These are phyloP conservation scores for Akanthomyces dipterigenus DNA, from an alignment of 2,329 filamentous ascomycete genomes.

Conservation along the genomic window DNA sequence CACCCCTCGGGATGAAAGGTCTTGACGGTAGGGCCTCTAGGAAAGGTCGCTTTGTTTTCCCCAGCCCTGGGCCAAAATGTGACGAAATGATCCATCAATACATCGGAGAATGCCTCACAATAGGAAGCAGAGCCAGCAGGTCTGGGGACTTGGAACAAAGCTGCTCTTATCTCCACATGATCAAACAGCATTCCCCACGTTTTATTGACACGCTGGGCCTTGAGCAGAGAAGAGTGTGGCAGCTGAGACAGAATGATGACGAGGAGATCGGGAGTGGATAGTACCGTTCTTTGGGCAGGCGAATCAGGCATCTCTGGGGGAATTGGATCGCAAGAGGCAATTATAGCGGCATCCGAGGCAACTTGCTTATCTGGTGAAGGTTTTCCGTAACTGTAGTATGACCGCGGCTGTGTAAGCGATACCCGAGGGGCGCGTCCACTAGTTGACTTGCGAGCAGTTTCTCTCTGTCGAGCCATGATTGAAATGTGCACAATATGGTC, in stretches of 20 bases:
- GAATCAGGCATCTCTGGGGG: neutral
- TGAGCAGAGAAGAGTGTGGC: neutral
- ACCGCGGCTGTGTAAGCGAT: neutral
- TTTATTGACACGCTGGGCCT: neutral
- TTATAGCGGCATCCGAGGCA: neutral
- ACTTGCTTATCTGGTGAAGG: neutral
- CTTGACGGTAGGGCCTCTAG: too few species aligned
- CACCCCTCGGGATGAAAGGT: too few species aligned
- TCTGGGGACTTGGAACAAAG: neutral
- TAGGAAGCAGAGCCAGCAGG: neutral
- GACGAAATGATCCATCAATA: neutral
- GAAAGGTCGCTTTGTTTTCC: neutral
- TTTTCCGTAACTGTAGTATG: neutral
- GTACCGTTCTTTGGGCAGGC: neutral
- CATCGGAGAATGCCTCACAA: neutral
- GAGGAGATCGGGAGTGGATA: neutral
- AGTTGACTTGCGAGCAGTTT: neutral
- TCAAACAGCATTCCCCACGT: neutral
- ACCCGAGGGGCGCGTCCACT: neutral
- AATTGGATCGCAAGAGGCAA: neutral
- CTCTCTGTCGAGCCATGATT: neutral
- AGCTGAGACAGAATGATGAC: conserved; percentile 4
- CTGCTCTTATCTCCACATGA: neutral
- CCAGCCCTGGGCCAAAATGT: neutral
- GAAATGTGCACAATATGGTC: too few species aligned